These are phyloP conservation scores for Monosporascus sp. DNA, from an alignment of 2,329 filamentous ascomycete species.

Conservation along the genomic window DNA sequence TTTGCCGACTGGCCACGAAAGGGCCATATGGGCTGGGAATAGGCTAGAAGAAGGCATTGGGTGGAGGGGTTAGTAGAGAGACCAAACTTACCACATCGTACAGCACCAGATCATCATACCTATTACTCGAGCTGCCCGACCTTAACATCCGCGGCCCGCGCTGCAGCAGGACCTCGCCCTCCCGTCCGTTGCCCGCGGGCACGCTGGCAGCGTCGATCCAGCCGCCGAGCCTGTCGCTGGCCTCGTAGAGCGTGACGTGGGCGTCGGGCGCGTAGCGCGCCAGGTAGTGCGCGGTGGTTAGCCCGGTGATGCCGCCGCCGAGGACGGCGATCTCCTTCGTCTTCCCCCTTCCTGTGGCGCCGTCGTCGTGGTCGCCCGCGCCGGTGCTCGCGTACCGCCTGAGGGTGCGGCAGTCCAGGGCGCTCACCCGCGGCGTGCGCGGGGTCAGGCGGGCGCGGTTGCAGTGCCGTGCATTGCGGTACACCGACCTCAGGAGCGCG, in stretches of 20 bases:
- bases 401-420: neutral
- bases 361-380: too few relatives aligned
- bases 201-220: slow-evolving; percentile 71
- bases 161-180: slow-evolving; percentile 66
- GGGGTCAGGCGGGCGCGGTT: neutral
- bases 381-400: slow-evolving; percentile 11
- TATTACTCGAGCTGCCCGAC: slow-evolving; percentile 32
- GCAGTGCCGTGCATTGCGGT: slow-evolving; percentile 17
- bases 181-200: slow-evolving; percentile 50
- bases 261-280: slow-evolving; percentile 58
- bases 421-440: slow-evolving; percentile 15
- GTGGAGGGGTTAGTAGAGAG: slow-evolving; percentile 18
- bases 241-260: slow-evolving; percentile 79
- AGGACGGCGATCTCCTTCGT: slow-evolving; percentile 56
- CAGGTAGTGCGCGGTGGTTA: slow-evolving; percentile 74
- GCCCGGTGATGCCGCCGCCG: slow-evolving; percentile 78
- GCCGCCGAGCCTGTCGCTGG: slow-evolving; percentile 64
- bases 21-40: too few relatives aligned
- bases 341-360: neutral
- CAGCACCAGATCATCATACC: slow-evolving; percentile 60
- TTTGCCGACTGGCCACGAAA: too few relatives aligned
- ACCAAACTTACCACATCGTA: slow-evolving; percentile 59
- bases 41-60: neutral
- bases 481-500: slow-evolving; percentile 19
- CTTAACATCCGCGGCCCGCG: slow-evolving; percentile 75